Base-by-base conservation (phyloP, 768 basidiomycete species). In the Naematelia encephala region DNA sequence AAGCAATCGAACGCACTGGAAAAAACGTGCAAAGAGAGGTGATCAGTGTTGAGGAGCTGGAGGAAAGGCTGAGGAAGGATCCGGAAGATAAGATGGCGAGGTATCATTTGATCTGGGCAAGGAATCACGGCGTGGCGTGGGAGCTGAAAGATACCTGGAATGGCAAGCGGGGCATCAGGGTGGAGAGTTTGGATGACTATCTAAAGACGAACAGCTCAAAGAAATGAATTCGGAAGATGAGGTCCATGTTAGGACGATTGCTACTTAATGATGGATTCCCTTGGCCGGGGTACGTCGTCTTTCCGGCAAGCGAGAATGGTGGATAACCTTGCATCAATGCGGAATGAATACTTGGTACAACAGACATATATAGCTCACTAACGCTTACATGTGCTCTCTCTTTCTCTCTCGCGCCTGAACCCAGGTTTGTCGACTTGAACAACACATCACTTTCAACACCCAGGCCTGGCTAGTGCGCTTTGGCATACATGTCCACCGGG, bases 401-500 rank as follows among this genome's bases (percentile, higher is more conserved):
- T 11, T 12, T 12, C 19, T 11, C 12, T 43, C 12, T 19, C 11
- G 19, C 39, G 12, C 39, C 49, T 23, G 22, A 28, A 16, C n/a
- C 49, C 25, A 19, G 21, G 4, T n/a, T 50, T 3, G n/a, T 16
- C 22, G n/a, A 50, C 5, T 16, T 50, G 49, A 25, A 50, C 22
- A 25, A 50, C 14, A 22, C 21, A 22, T 50, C 21, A 4, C 22
- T 21, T 34, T 30, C 29, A 2, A 13, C 51, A 11, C n/a, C n/a
- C 39, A 11, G 12, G 19, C 46, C n/a, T 21, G 8, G 19, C n/a
- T 21, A 47, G 19, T 54, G 57, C 13, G 59, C 54, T 8, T 34
- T 19, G 8, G 58, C 56, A 45, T 73, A 73, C 44, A 75, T 51
- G 44, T 73, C 72, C 3, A 73, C 56, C 1, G 74, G 74, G 14